A percentile compares a stretch with the other conserved stretches of the same genome.
Evolutionary conservation across 306 rosid genomes (phyloP).

Genomic region (Quercus berberidifolia): DNA sequence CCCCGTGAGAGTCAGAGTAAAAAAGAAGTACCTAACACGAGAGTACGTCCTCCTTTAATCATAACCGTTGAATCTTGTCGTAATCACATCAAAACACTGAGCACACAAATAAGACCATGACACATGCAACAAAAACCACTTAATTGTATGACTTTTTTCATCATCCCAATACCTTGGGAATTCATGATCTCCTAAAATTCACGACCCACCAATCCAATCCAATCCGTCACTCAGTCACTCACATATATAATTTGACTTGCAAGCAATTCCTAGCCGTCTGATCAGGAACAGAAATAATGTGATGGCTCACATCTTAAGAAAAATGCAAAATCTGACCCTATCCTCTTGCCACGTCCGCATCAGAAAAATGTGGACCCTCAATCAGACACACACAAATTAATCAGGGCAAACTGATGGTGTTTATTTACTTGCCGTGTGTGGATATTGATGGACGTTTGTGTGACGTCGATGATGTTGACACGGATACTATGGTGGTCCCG

Average conservation of each 20-base stretch:
- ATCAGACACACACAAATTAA: too few relatives aligned
- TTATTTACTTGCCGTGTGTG: constrained; percentile 40
- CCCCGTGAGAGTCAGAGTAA: constrained; percentile 11
- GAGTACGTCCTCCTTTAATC: not conserved
- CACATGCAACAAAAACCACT: not conserved
- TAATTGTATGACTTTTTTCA: too few relatives aligned
- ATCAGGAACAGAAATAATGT: not conserved
- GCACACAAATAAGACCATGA: not conserved
- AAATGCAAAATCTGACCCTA: constrained; percentile 5
- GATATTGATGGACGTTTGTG: constrained; percentile 22
- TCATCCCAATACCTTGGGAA: not conserved
- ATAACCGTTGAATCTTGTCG: constrained; percentile 4
- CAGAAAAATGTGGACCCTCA: not conserved
- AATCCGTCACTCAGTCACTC: not conserved
- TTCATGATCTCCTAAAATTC: not conserved
- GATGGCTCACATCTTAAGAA: constrained; percentile 4
- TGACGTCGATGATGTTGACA: constrained; percentile 57
- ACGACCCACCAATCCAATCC: constrained; percentile 17
- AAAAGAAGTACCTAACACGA: not conserved
- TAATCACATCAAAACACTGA: not conserved
- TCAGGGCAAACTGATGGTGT: not conserved
- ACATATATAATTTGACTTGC: not conserved
- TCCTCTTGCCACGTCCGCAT: constrained; percentile 21
- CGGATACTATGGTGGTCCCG: constrained; percentile 51
- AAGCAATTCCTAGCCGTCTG: not conserved